Base-by-base conservation (phyloP, 2,329 filamentous ascomycete species). In the Cyphellophora europaea region DNA sequence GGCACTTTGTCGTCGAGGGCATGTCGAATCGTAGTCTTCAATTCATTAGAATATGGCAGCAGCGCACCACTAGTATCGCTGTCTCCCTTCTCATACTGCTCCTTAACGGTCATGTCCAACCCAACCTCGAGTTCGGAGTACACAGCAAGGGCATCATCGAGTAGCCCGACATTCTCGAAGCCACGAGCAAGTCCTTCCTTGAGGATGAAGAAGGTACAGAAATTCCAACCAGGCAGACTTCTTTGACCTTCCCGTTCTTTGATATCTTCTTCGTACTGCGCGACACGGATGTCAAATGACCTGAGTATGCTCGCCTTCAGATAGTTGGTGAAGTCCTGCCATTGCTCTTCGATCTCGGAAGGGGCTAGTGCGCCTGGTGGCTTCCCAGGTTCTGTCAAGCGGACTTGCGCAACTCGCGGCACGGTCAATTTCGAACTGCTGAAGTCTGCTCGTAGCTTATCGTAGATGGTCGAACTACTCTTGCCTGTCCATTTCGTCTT, bases 191-290 rank as follows among this genome's bases (percentile, higher is more conserved):
- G 65, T 0, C 91, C 91, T 57, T 98, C 91, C 53, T 98, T 98
- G 6, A 98, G 69, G 11, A 98, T 88, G 56, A 98, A 98, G 56
- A 98, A 98, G 0, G 91, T 98, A 59, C 91, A 96, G 55, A 98
- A 98, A 53, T 98, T 98, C 91, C 91, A 98, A 0, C 91, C 91
- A 0, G 91, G 91, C 12, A 98, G 63, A 19, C 69, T 79, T 30
- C 89, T 74, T 56, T 96, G 88, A 1, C 80, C 74, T 49, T 96
- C 89, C 53, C 88, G 91, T 57, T 95, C 91, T 43, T 85, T 82
- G 48, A 98, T 94, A 49, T 98, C 91, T 40, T 95, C 88, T 58
- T 98, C 91, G 56, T 98, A 98, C 51, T 96, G 89, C 13, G 75
- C 78, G 1, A 98, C 91, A 6, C 91, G 77, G 48, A 79, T 70